phyloP scores from a whole-genome alignment of 257 asterid species.

The Paulownia fortunei region DNA sequence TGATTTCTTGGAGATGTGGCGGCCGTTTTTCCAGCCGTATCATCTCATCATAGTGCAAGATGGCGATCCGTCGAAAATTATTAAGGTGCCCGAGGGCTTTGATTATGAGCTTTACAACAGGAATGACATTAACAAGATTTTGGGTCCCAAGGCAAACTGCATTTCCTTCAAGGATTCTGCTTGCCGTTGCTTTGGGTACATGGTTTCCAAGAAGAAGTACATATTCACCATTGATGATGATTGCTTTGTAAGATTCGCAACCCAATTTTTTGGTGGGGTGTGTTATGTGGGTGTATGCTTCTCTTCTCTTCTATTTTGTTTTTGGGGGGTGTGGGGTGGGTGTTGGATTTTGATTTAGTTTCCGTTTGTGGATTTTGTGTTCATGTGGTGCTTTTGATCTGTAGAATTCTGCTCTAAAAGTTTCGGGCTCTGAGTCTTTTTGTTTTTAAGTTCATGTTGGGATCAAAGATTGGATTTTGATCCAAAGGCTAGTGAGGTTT shows the following conservation, averaged over 20 bases:
- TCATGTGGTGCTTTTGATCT: neutral
- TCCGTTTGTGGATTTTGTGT: neutral
- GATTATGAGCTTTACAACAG: conserved; percentile 54
- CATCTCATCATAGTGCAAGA: conserved; percentile 54
- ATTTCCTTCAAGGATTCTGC: conserved; percentile 59
- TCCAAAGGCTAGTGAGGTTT: neutral
- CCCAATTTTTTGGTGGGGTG: neutral
- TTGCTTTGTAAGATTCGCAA: conserved; percentile 45
- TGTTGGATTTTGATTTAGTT: no score
- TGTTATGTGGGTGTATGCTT: neutral
- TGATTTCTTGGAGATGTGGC: conserved; percentile 54
- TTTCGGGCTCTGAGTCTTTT: neutral
- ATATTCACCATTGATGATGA: conserved; percentile 60
- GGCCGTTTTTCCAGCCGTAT: conserved; percentile 49
- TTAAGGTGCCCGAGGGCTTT: conserved; percentile 53
- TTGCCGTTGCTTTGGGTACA: conserved; percentile 53
- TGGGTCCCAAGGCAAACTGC: conserved; percentile 57
- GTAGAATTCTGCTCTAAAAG: neutral
- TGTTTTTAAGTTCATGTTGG: neutral
- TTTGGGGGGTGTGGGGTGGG: no score
- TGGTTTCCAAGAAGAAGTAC: conserved; percentile 57
- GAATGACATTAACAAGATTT: conserved; percentile 46
- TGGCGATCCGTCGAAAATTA: conserved; percentile 47
- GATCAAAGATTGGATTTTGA: conserved; percentile 18
- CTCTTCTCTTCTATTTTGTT: neutral